phyloP scores from a whole-genome alignment of 192 early-diverging fungal species.

The Coemansia sp. region DNA sequence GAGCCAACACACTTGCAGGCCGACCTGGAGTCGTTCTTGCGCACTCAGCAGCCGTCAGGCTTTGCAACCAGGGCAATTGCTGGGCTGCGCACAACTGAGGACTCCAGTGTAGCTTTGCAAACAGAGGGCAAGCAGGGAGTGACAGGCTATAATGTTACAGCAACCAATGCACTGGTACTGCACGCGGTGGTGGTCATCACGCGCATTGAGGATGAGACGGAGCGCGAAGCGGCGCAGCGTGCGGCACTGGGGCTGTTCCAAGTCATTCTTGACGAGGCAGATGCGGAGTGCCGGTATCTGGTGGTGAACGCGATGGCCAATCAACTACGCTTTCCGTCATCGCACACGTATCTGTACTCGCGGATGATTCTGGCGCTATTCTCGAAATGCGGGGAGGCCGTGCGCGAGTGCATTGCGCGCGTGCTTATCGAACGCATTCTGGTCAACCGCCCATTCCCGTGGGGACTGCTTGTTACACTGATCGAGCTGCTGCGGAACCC shows the following conservation, averaged over 20 bases:
- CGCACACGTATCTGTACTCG: slow-evolving; percentile 94
- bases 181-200: slow-evolving; percentile 84
- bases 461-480: slow-evolving; percentile 95
- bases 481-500: slow-evolving; percentile 96
- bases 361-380: slow-evolving; percentile 86
- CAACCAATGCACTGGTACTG: slow-evolving; percentile 86
- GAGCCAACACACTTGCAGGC: slow-evolving; percentile 61
- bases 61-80: slow-evolving; percentile 13
- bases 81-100: neutral
- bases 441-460: slow-evolving; percentile 96
- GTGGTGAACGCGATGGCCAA: slow-evolving; percentile 91
- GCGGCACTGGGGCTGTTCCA: slow-evolving; percentile 83
- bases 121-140: neutral
- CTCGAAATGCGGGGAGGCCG: slow-evolving; percentile 62
- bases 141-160: slow-evolving; percentile 68
- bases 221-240: slow-evolving; percentile 43
- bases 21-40: slow-evolving; percentile 73
- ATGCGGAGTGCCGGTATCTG: slow-evolving; percentile 73
- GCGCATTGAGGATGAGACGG: slow-evolving; percentile 32
- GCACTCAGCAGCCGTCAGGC: slow-evolving; percentile 48
- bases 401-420: slow-evolving; percentile 93
- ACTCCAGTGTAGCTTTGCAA: neutral
- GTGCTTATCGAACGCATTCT: slow-evolving; percentile 93
- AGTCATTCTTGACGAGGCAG: slow-evolving; percentile 67
- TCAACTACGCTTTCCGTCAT: slow-evolving; percentile 96